phyloP scores from a whole-genome alignment of 192 early-diverging fungal genomes.

The Coemansia sp. region DNA sequence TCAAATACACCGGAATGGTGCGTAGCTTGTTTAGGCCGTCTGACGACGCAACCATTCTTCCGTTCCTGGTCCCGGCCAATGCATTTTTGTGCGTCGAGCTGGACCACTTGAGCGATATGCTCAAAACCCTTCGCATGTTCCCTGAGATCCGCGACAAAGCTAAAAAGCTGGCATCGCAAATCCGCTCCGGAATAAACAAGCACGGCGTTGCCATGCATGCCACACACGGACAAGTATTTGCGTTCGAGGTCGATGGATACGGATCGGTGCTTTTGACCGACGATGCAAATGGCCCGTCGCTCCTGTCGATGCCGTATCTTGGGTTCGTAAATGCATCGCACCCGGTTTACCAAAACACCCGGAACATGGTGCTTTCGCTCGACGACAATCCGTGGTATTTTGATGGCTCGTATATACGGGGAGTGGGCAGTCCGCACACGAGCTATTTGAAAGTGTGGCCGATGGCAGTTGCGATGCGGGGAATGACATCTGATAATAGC shows the following conservation, averaged over 20 bases:
- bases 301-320: constrained; percentile 62
- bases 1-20: constrained; percentile 46
- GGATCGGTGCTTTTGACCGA: constrained; percentile 67
- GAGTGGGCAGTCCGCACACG: constrained; percentile 65
- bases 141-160: constrained; percentile 45
- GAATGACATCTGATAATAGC: constrained; percentile 49
- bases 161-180: constrained; percentile 41
- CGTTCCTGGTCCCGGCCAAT: constrained; percentile 50
- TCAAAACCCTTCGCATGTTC: constrained; percentile 30
- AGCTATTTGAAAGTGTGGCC: constrained; percentile 66
- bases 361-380: constrained; percentile 57
- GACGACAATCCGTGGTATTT: constrained; percentile 69
- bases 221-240: constrained; percentile 59
- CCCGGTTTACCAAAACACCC: constrained; percentile 59
- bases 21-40: constrained; percentile 44
- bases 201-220: constrained; percentile 58
- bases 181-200: constrained; percentile 55
- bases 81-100: constrained; percentile 62
- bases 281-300: constrained; percentile 68
- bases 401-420: constrained; percentile 51
- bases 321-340: constrained; percentile 58
- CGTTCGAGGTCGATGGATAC: constrained; percentile 72
- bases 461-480: constrained; percentile 61
- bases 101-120: constrained; percentile 40
- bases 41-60: constrained; percentile 44